These are phyloP conservation scores for Blastocystis sp. DNA, from an alignment of 352 stramenopile genomes.

Conservation along the genomic window DNA sequence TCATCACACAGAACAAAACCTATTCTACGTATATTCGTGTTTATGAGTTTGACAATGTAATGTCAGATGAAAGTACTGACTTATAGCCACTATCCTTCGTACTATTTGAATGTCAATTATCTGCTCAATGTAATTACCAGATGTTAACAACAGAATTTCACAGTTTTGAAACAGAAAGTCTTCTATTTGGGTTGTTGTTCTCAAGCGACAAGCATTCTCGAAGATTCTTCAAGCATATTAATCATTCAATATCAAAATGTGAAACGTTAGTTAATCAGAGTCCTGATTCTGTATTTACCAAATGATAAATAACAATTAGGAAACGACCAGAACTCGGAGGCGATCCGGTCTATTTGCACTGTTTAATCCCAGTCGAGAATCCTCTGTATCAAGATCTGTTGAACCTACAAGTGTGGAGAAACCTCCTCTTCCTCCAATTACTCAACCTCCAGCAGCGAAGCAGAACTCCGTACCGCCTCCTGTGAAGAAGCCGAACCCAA, in stretches of 20 bases:
- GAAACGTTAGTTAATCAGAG: background rate
- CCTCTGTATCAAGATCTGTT: background rate
- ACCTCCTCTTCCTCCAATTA: background rate
- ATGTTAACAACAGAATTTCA: conserved; percentile 37
- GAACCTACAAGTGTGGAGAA: background rate
- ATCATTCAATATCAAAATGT: conserved; percentile 31
- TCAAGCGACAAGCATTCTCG: conserved; percentile 50
- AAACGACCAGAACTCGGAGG: background rate
- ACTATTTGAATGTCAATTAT: conserved; percentile 62
- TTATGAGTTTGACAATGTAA: conserved; percentile 62
- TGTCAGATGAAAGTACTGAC: background rate
- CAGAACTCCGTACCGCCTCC: background rate
- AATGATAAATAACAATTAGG: background rate
- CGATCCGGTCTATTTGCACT: conserved; percentile 34
- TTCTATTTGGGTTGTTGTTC: conserved; percentile 30
- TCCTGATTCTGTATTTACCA: background rate
- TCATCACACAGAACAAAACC: background rate
- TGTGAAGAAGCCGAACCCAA: background rate
- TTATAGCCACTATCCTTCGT: conserved; percentile 35
- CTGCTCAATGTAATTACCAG: conserved; percentile 55
- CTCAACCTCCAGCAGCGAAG: background rate
- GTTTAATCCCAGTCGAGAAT: conserved; percentile 26
- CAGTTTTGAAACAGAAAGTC: conserved; percentile 43
- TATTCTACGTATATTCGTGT: conserved; percentile 39
- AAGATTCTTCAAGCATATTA: conserved; percentile 31